phyloP scores from a whole-genome alignment of 2,329 filamentous ascomycete genomes.

The Cercospora citrullina region DNA sequence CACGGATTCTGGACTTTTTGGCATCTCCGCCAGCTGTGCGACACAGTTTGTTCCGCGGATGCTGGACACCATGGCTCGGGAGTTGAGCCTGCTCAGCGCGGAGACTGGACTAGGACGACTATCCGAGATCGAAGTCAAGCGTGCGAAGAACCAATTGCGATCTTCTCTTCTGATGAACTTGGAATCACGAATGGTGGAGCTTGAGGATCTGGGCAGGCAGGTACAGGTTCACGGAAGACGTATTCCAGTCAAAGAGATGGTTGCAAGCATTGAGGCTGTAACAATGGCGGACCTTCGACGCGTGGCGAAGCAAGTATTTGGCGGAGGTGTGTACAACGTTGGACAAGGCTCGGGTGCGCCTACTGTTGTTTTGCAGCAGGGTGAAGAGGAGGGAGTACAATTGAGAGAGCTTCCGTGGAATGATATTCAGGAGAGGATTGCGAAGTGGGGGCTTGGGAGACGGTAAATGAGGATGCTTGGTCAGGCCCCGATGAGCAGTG shows the following conservation, averaged over 20 bases:
- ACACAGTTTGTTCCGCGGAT: conserved; percentile 76
- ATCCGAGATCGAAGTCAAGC: conserved; percentile 73
- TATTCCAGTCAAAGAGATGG: conserved; percentile 92
- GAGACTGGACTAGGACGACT: conserved; percentile 73
- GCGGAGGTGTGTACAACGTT: conserved; percentile 71
- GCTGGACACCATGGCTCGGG: conserved; percentile 93
- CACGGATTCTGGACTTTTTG: conserved; percentile 92
- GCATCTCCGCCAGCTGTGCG: conserved; percentile 83
- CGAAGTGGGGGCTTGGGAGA: conserved; percentile 77
- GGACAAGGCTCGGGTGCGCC: conserved; percentile 82
- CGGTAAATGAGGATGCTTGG: neutral
- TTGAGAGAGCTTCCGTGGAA: conserved; percentile 75
- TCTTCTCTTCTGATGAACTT: conserved; percentile 94
- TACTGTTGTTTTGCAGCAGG: conserved; percentile 93
- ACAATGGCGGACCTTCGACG: conserved; percentile 77
- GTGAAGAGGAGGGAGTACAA: conserved; percentile 69
- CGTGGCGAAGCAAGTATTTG: conserved; percentile 76
- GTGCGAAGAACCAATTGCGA: conserved; percentile 95
- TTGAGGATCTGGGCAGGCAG: conserved; percentile 91
- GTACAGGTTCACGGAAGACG: conserved; percentile 96
- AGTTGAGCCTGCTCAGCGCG: conserved; percentile 75
- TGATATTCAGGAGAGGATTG: conserved; percentile 84
- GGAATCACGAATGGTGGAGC: conserved; percentile 93
- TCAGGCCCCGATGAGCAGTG: too few species aligned
- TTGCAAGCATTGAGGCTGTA: conserved; percentile 76